These are phyloP conservation scores for Phanerochaete sordida DNA, from an alignment of 768 basidiomycete genomes.

Conservation along the genomic window DNA sequence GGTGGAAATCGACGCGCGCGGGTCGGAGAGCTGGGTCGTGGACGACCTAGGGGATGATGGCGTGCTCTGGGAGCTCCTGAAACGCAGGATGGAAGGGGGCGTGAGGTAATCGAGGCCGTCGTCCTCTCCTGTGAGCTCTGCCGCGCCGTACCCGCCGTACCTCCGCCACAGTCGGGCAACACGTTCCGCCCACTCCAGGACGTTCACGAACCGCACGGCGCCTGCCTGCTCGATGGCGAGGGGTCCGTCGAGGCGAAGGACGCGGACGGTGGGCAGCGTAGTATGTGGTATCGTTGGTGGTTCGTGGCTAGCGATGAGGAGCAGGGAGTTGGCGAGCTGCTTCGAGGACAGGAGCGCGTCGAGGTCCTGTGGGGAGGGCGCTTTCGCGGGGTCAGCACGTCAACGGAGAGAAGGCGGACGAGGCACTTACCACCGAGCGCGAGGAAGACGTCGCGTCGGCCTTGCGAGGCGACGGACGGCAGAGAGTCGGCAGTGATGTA, in stretches of 20 bases:
- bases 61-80: conserved; percentile 18
- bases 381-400: conserved; percentile 17
- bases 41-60: conserved; percentile 20
- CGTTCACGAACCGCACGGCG: conserved; percentile 32
- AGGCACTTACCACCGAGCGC: conserved; percentile 32
- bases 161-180: conserved; percentile 35
- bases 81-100: conserved; percentile 21
- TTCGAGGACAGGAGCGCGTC: conserved; percentile 30
- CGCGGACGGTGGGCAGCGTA: conserved; percentile 29
- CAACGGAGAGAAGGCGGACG: background rate
- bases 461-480: conserved; percentile 16
- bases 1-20: conserved; percentile 2
- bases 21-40: conserved; percentile 14
- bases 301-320: conserved; percentile 35
- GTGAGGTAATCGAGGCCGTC: conserved; percentile 22
- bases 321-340: conserved; percentile 32
- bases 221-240: conserved; percentile 30
- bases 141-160: conserved; percentile 24
- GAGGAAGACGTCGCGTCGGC: conserved; percentile 31
- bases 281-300: conserved; percentile 27
- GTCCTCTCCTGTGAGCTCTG: conserved; percentile 22
- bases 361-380: conserved; percentile 30
- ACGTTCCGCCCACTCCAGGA: conserved; percentile 39
- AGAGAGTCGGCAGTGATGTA: conserved; percentile 22
- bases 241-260: conserved; percentile 29